phyloP scores from a whole-genome alignment of 345 rosid genomes.

The Kernera saxatilis region DNA sequence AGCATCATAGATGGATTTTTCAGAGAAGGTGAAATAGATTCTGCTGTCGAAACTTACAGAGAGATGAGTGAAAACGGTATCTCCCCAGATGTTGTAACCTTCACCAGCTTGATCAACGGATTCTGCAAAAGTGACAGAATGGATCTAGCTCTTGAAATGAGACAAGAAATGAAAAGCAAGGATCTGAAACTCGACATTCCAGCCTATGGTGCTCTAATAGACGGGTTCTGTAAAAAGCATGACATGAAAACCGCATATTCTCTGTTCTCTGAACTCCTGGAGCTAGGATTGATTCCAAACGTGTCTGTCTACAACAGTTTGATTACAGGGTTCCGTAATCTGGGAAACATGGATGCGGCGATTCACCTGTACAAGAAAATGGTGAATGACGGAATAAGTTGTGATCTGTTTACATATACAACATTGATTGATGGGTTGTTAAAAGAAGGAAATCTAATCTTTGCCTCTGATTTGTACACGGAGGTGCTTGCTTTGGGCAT shows the following conservation, averaged over 20 bases:
- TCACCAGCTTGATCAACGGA: constrained; percentile 55
- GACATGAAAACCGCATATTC: constrained; percentile 53
- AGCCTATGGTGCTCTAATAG: constrained; percentile 52
- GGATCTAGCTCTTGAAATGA: constrained; percentile 48
- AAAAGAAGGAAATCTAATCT: constrained; percentile 42
- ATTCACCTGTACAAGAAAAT: constrained; percentile 30
- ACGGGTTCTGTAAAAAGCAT: constrained; percentile 49
- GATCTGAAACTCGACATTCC: constrained; percentile 49
- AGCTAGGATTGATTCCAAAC: constrained; percentile 53
- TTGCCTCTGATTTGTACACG: constrained; percentile 56
- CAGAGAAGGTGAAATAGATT: constrained; percentile 41
- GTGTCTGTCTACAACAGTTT: constrained; percentile 50
- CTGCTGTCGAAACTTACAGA: constrained; percentile 40
- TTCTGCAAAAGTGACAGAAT: constrained; percentile 44
- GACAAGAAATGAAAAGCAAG: constrained; percentile 49
- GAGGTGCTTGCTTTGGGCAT: constrained; percentile 58
- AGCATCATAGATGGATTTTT: constrained; percentile 57
- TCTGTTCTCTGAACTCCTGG: constrained; percentile 54
- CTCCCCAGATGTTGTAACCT: constrained; percentile 45
- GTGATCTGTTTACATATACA: constrained; percentile 60
- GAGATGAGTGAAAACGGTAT: constrained; percentile 52
- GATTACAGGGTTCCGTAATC: constrained; percentile 41
- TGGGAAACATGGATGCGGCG: constrained; percentile 18
- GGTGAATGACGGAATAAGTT: constrained; percentile 48
- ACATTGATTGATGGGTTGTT: constrained; percentile 70